A percentile compares a stretch with the other conserved stretches of the same genome.
Conservation (phyloP, 257 asterid species). For the Thymus mandschuricus region DNA sequence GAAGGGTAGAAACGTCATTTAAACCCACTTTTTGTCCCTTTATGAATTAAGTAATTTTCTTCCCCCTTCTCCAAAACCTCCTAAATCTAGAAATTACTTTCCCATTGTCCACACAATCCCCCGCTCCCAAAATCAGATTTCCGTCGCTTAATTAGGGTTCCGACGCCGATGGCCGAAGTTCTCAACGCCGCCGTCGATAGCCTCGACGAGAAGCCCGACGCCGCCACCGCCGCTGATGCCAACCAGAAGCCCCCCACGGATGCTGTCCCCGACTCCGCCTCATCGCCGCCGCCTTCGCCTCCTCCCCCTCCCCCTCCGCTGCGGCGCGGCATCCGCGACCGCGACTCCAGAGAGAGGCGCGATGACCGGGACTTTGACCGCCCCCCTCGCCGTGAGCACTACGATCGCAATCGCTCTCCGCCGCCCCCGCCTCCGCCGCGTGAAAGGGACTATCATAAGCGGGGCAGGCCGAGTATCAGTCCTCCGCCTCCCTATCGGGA, state of each 20-base stretch:
- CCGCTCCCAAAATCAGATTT: not conserved
- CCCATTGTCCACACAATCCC: conserved; percentile 5
- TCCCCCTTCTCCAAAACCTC: conserved; percentile 5
- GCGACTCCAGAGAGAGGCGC: conserved; percentile 28
- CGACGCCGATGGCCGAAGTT: conserved; percentile 48
- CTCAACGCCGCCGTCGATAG: conserved; percentile 37
- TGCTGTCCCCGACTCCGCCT: conserved; percentile 12
- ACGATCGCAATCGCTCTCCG: conserved; percentile 34
- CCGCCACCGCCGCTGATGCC: not conserved
- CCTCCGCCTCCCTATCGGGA: conserved; percentile 34
- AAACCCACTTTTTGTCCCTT: not conserved
- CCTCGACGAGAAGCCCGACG: conserved; percentile 32
- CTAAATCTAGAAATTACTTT: conserved; percentile 32
- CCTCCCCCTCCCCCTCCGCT: conserved; percentile 33
- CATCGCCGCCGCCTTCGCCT: conserved; percentile 30
- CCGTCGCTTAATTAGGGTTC: conserved; percentile 35
- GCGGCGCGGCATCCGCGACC: conserved; percentile 29
- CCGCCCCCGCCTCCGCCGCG: conserved; percentile 33
- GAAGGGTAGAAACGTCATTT: conserved; percentile 17
- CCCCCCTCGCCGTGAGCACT: conserved; percentile 33
- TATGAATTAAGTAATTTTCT: not conserved
- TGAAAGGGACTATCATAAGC: conserved; percentile 28
- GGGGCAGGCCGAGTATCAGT: conserved; percentile 26
- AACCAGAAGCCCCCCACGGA: conserved; percentile 23
- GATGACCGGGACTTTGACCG: conserved; percentile 35